Conservation (phyloP, 2,329 filamentous ascomycete species). For the Chaetomium sp. region DNA sequence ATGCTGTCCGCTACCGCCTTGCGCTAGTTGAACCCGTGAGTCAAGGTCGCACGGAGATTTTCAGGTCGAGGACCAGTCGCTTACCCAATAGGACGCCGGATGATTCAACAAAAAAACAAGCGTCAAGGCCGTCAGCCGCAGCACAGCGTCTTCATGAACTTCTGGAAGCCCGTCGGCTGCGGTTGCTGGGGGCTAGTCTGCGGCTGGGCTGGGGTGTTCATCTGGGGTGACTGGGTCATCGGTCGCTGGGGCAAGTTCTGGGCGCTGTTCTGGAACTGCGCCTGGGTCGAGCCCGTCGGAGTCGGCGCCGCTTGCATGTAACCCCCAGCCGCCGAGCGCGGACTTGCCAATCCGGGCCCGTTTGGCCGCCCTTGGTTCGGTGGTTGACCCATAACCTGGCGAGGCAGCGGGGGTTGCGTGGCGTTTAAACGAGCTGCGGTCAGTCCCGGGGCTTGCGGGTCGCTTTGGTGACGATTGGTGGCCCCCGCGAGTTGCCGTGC, state of each 20-base stretch:
- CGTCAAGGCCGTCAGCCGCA: slow-evolving; percentile 63
- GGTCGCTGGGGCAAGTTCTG: slow-evolving; percentile 76
- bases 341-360: slow-evolving; percentile 70
- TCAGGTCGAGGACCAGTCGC: background rate
- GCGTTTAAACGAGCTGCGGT: slow-evolving; percentile 91
- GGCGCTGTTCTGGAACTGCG: slow-evolving; percentile 94
- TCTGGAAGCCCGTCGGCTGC: slow-evolving; percentile 82
- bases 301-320: slow-evolving; percentile 73
- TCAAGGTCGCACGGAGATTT: background rate
- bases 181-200: slow-evolving; percentile 57
- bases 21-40: slow-evolving; percentile 16
- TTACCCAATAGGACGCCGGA: slow-evolving; percentile 26
- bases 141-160: slow-evolving; percentile 90
- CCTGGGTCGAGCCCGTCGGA: slow-evolving; percentile 87
- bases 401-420: slow-evolving; percentile 82
- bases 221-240: slow-evolving; percentile 55
- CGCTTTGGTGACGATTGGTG: slow-evolving; percentile 62
- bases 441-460: slow-evolving; percentile 61
- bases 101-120: slow-evolving; percentile 16
- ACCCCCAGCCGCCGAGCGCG: slow-evolving; percentile 66
- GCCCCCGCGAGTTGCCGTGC: slow-evolving; percentile 70
- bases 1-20: slow-evolving; percentile 21
- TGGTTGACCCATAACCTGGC: slow-evolving; percentile 61
- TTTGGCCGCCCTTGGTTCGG: slow-evolving; percentile 75
- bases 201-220: slow-evolving; percentile 46